These are phyloP conservation scores for Gossypium bickii DNA, from an alignment of 345 rosid genomes.

Conservation along the genomic window DNA sequence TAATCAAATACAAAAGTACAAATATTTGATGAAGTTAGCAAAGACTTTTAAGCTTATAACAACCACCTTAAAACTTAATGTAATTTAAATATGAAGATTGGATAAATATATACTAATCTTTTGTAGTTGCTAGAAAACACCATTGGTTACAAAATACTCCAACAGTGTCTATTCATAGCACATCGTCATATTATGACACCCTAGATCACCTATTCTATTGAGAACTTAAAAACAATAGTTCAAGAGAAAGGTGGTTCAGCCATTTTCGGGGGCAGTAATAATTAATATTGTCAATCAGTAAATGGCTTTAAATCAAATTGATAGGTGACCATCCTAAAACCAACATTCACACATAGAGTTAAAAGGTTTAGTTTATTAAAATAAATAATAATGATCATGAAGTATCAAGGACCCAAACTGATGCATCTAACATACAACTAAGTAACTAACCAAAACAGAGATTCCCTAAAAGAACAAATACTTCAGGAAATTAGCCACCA, in stretches of 20 bases:
- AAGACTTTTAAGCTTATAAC: constrained; percentile 10
- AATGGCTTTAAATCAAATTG: background rate
- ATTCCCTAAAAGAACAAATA: constrained; percentile 10
- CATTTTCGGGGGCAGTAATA: background rate
- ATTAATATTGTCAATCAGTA: background rate
- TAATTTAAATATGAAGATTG: background rate
- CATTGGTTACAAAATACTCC: background rate
- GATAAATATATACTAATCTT: background rate
- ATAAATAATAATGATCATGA: background rate
- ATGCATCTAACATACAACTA: background rate
- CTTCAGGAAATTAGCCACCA: constrained; percentile 15
- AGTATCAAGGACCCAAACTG: constrained; percentile 3
- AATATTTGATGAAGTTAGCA: background rate
- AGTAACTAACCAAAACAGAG: constrained; percentile 8
- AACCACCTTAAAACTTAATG: constrained; percentile 2
- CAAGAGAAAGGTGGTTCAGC: background rate
- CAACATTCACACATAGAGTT: background rate
- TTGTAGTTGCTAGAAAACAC: background rate
- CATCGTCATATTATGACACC: background rate
- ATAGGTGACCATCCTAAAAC: background rate
- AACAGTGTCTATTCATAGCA: background rate
- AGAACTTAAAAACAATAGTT: background rate
- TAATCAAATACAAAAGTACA: background rate
- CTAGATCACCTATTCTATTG: background rate
- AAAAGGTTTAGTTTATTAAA: background rate